These are phyloP conservation scores for Debaryomyces prosopidis DNA, from an alignment of 805 yeast species.

Conservation along the genomic window DNA sequence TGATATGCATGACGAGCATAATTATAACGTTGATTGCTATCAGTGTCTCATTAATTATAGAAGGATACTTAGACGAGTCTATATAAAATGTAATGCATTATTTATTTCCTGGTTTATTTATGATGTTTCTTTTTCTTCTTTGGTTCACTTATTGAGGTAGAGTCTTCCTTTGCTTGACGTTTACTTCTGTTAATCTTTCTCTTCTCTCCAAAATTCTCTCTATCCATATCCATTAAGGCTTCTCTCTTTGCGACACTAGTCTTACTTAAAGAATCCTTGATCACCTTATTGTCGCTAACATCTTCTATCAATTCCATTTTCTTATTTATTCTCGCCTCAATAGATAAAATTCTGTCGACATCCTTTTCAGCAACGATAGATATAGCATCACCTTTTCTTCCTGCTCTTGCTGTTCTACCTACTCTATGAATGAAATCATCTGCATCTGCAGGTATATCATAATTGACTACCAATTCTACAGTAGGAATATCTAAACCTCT, in stretches of 20 bases:
- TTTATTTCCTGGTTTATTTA: not conserved
- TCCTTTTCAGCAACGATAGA: conserved; percentile 86
- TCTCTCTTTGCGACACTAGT: conserved; percentile 86
- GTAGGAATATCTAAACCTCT: conserved; percentile 96
- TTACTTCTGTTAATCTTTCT: conserved; percentile 51
- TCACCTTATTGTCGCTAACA: conserved; percentile 74
- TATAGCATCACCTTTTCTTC: conserved; percentile 80
- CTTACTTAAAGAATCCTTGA: conserved; percentile 65
- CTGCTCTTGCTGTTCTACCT: conserved; percentile 99
- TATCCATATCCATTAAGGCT: conserved; percentile 91
- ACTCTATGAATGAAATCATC: conserved; percentile 96
- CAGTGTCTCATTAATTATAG: conserved; percentile 28
- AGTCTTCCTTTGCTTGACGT: conserved; percentile 14
- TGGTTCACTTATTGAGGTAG: conserved; percentile 7
- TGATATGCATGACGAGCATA: conserved; percentile 30
- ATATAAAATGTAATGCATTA: not conserved
- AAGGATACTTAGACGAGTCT: conserved; percentile 12
- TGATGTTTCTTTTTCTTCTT: conserved; percentile 9
- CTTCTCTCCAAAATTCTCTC: conserved; percentile 82
- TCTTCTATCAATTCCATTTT: conserved; percentile 76
- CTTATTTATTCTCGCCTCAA: conserved; percentile 79
- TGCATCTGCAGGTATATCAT: conserved; percentile 92
- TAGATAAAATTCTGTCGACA: conserved; percentile 74
- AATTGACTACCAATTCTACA: conserved; percentile 87
- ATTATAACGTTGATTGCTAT: conserved; percentile 37